phyloP scores from a whole-genome alignment of 768 basidiomycete genomes.

The Termitomyces sp. region DNA sequence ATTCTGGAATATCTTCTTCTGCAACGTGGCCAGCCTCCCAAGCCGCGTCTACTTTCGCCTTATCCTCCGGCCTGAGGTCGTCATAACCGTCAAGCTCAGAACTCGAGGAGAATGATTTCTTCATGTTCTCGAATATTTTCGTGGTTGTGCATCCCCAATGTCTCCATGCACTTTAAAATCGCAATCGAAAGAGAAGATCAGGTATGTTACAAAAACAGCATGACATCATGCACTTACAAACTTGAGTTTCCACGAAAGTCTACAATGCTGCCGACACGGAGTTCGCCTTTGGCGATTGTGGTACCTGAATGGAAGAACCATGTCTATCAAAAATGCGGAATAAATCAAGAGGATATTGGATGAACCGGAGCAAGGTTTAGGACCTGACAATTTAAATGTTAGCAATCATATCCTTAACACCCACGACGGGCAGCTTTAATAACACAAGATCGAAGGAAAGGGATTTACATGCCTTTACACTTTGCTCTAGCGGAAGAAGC shows the following conservation, averaged over 20 bases:
- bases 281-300: slow-evolving; percentile 60
- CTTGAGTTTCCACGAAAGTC: slow-evolving; percentile 65
- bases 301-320: slow-evolving; percentile 41
- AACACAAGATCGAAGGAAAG: slow-evolving; percentile 1
- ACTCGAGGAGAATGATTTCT: slow-evolving; percentile 48
- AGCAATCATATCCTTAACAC: slow-evolving; percentile 16
- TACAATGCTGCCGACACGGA: slow-evolving; percentile 71
- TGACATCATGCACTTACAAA: slow-evolving; percentile 39
- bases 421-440: slow-evolving; percentile 17
- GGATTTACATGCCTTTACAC: slow-evolving; percentile 60
- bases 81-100: slow-evolving; percentile 85
- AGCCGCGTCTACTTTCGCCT: slow-evolving; percentile 65
- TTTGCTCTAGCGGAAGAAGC: slow-evolving; percentile 60
- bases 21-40: slow-evolving; percentile 76
- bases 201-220: slow-evolving; percentile 11
- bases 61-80: slow-evolving; percentile 60
- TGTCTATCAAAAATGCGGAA: slow-evolving; percentile 13
- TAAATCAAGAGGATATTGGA: not conserved
- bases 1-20: slow-evolving; percentile 77
- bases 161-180: slow-evolving; percentile 58
- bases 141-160: slow-evolving; percentile 87
- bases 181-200: not conserved
- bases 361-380: slow-evolving; percentile 71
- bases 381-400: slow-evolving; percentile 39
- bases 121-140: slow-evolving; percentile 66